Evolutionary conservation across 2,329 filamentous ascomycete genomes (phyloP).

Genomic region (Neonectria sp.): DNA sequence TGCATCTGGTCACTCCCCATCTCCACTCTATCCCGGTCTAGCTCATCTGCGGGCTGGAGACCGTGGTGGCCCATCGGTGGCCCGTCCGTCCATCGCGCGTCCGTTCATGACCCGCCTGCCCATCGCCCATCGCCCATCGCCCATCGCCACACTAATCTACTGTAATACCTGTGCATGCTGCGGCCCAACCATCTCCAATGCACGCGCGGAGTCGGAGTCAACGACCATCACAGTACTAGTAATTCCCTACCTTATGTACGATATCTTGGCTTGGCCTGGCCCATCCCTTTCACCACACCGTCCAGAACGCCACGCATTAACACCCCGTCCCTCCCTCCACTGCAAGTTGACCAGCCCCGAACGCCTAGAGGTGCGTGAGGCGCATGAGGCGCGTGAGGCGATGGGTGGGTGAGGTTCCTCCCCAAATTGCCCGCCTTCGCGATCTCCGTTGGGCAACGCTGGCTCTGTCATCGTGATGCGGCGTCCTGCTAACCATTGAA

Average conservation of each 20-base stretch:
- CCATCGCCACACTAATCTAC: background rate
- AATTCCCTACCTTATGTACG: no score
- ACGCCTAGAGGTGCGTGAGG: slow-evolving; percentile 44
- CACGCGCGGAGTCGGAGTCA: background rate
- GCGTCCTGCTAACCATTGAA: slow-evolving; percentile 41
- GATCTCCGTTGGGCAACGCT: slow-evolving; percentile 34
- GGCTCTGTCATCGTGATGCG: slow-evolving; percentile 43
- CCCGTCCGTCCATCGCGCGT: background rate
- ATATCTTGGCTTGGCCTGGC: no score
- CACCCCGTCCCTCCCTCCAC: no score
- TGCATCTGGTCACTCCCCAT: no score
- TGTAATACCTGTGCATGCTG: no score
- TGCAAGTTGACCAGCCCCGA: slow-evolving; percentile 3
- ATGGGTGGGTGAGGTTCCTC: slow-evolving; percentile 40
- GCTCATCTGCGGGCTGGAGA: no score
- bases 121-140: background rate
- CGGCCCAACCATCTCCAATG: no score
- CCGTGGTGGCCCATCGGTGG: background rate
- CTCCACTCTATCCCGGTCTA: no score
- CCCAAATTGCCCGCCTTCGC: slow-evolving; percentile 43
- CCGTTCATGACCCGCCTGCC: background rate
- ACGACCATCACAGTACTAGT: no score
- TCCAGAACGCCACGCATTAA: background rate
- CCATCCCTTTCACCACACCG: no score
- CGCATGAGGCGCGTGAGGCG: slow-evolving; percentile 44